Percentiles rank a stretch among this genome's conserved stretches.
phyloP scores from a whole-genome alignment of 2,329 filamentous ascomycete genomes.

The Colletotrichum sp. region DNA sequence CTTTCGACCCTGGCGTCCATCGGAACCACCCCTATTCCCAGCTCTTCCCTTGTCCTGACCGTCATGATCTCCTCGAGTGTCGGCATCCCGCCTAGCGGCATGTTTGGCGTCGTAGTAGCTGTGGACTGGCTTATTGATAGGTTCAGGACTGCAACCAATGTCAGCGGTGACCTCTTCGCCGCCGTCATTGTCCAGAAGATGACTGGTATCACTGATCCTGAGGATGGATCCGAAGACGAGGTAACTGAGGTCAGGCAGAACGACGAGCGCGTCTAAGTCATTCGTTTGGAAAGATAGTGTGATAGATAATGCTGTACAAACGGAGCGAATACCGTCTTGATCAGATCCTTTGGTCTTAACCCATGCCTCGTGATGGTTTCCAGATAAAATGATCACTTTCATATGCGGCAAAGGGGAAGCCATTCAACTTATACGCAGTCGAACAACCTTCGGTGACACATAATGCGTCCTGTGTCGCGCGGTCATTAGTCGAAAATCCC shows the following conservation, averaged over 20 bases:
- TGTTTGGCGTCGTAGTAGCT: slow-evolving; percentile 52
- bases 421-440: not conserved
- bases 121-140: slow-evolving; percentile 63
- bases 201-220: slow-evolving; percentile 37
- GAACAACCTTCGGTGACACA: not conserved
- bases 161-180: slow-evolving; percentile 55
- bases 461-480: not conserved
- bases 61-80: slow-evolving; percentile 55
- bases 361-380: not conserved
- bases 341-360: not conserved
- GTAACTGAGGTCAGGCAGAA: slow-evolving; percentile 1
- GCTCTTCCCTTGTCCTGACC: slow-evolving; percentile 54
- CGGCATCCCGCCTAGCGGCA: slow-evolving; percentile 48
- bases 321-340: slow-evolving; percentile 1
- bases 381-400: not conserved
- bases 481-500: not conserved
- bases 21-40: slow-evolving; percentile 59
- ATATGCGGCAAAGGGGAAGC: no score
- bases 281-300: not conserved
- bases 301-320: not conserved
- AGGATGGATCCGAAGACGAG: slow-evolving; percentile 13
- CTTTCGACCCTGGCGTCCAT: slow-evolving; percentile 57
- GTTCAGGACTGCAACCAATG: slow-evolving; percentile 57
- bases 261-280: slow-evolving; percentile 6
- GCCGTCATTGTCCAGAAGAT: slow-evolving; percentile 42